A percentile compares a stretch with the other conserved stretches of the same genome.
Evolutionary conservation across 495 filamentous ascomycete species (phyloP).

Genomic region (Tuber melanosporum): DNA sequence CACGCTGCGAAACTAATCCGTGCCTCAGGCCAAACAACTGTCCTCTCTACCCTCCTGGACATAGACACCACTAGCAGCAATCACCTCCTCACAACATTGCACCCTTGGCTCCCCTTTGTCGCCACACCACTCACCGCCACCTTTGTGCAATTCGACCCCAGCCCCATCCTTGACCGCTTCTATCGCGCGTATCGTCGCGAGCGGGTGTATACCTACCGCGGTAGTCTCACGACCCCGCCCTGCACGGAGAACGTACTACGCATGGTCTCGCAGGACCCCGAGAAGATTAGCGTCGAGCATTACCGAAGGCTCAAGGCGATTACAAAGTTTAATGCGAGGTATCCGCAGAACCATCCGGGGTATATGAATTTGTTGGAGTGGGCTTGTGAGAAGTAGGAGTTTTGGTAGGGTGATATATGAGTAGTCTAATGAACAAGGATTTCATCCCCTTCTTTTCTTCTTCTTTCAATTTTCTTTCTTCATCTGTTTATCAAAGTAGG

Average conservation of each 20-base stretch:
- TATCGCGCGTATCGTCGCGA: neutral
- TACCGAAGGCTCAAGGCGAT: constrained; percentile 53
- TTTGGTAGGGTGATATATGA: neutral
- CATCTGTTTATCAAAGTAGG: no score
- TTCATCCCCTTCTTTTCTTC: no score
- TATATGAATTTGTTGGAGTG: constrained; percentile 1
- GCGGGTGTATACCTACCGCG: constrained; percentile 15
- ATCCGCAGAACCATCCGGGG: constrained; percentile 46
- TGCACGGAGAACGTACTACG: constrained; percentile 6
- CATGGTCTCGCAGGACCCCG: constrained; percentile 3
- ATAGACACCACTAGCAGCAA: neutral
- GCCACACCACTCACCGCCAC: neutral
- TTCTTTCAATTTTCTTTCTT: no score
- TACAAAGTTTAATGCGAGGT: constrained; percentile 60
- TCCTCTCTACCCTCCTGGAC: neutral
- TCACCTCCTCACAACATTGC: neutral
- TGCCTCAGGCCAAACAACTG: neutral
- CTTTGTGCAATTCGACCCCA: neutral
- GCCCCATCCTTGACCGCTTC: neutral
- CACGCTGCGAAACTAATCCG: neutral
- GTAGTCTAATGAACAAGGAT: neutral
- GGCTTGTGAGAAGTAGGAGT: neutral
- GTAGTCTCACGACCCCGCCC: constrained; percentile 1
- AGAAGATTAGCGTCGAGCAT: constrained; percentile 47
- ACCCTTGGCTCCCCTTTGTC: neutral